These are phyloP conservation scores for Castanea mollissima DNA, from an alignment of 306 rosid genomes.

Conservation along the genomic window DNA sequence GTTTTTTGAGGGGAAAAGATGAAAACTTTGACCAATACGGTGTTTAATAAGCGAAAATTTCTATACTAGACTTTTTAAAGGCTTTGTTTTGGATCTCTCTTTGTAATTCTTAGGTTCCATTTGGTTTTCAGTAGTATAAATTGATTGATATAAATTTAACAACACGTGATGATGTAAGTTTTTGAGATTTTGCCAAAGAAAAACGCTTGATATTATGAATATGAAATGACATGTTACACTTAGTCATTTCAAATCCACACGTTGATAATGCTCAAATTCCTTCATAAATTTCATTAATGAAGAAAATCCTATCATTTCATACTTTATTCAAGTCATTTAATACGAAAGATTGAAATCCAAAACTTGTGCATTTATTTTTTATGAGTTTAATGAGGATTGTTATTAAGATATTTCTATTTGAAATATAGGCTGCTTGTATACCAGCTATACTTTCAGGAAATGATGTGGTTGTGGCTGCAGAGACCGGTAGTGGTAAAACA, in stretches of 20 bases:
- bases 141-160: no score
- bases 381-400: background rate
- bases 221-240: no score
- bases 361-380: background rate
- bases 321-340: no score
- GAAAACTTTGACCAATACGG: background rate
- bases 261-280: no score
- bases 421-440: constrained; percentile 76
- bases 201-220: no score
- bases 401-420: constrained; percentile 19
- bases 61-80: background rate
- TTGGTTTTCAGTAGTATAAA: no score
- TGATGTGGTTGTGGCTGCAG: constrained; percentile 90
- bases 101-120: background rate
- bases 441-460: constrained; percentile 77
- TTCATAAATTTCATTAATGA: no score
- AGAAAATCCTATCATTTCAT: no score
- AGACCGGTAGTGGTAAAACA: constrained; percentile 97
- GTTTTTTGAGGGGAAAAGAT: background rate
- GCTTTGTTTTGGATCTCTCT: background rate
- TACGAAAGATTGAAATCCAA: no score
- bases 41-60: background rate
- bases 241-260: no score
- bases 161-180: no score
- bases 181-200: no score